Conservation (phyloP, 192 early-diverging fungal species). For the Linderina pennispora region DNA sequence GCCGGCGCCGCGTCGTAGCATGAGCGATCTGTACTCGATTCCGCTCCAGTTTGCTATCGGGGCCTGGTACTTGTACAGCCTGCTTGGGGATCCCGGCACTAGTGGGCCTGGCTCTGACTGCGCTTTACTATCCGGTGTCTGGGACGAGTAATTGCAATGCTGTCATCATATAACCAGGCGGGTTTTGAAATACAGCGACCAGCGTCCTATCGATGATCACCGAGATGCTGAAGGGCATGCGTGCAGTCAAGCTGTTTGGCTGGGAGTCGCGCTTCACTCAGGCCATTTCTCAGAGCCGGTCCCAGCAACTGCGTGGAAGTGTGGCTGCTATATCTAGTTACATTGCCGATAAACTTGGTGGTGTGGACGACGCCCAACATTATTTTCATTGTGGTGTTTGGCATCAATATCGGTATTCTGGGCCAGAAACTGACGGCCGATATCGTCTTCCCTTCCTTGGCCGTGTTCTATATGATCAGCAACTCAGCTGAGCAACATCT, state of each 20-base stretch:
- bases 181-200: slow-evolving; percentile 68
- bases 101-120: slow-evolving; percentile 66
- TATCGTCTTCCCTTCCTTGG: slow-evolving; percentile 64
- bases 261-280: slow-evolving; percentile 74
- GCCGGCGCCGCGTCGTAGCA: slow-evolving; percentile 39
- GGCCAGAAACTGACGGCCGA: slow-evolving; percentile 56
- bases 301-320: slow-evolving; percentile 46
- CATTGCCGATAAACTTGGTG: slow-evolving; percentile 55
- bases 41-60: slow-evolving; percentile 64
- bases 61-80: slow-evolving; percentile 60
- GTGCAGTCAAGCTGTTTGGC: slow-evolving; percentile 90
- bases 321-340: slow-evolving; percentile 40
- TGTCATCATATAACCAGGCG: slow-evolving; percentile 51
- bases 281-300: slow-evolving; percentile 53
- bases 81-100: slow-evolving; percentile 80
- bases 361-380: too few species aligned
- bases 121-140: slow-evolving; percentile 57
- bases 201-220: slow-evolving; percentile 75
- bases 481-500: slow-evolving; percentile 55
- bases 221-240: slow-evolving; percentile 84
- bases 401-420: slow-evolving; percentile 51
- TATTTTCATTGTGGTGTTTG: slow-evolving; percentile 57
- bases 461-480: slow-evolving; percentile 69
- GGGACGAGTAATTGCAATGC: slow-evolving; percentile 47
- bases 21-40: slow-evolving; percentile 46